Evolutionary conservation across 2,329 filamentous ascomycete species (phyloP), one percentile per base, ranked within the genome.

Genomic region (Beauveria varroae): DNA sequence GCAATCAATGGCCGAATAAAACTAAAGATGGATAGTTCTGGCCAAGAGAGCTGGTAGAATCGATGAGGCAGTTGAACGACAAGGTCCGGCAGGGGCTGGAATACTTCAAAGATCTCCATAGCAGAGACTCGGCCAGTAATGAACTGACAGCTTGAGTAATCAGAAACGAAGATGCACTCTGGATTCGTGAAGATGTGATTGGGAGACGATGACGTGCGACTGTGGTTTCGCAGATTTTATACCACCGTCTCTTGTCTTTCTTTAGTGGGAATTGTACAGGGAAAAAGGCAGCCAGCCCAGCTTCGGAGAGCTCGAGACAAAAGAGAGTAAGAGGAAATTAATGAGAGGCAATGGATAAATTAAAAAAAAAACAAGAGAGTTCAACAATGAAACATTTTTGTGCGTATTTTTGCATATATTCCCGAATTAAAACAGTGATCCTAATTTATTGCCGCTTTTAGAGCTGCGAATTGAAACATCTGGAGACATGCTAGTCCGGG

Each of bases 21-120:
- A 37, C 46, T 50, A 7, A 44, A 18, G 6, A 58, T 20, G 3
- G 56, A 58, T 18, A 51, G 18, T 28, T 41, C 46, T 16, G 56
- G 37, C 56, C 46, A 58, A n/a, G 56, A 51, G 6, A 51, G 20
- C 6, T 41, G 34, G 26, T 58, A 34, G 34, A 58, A 51, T 12
- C 47, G 56, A 22, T 51, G 34, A 26, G 46, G 56, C 18, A 58
- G 46, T 24, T 58, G 56, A 16, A 58, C 22, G 18, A 58, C 10
- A 5, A 58, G 46, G 9, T 58, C 46, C 10, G 56, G 56, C 22
- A 58, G 37, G 22, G 46, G 56, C 56, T 58, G 44, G 30, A 58
- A 30, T 5, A 41, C 46, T 14, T 58, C 56, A n/a, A 58, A 41
- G 18, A 58, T 58, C 9, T 58, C 56, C 56, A 58, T 58, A 2